Conservation (phyloP, 2,329 filamentous ascomycete genomes). For the Spiromastix sp. region DNA sequence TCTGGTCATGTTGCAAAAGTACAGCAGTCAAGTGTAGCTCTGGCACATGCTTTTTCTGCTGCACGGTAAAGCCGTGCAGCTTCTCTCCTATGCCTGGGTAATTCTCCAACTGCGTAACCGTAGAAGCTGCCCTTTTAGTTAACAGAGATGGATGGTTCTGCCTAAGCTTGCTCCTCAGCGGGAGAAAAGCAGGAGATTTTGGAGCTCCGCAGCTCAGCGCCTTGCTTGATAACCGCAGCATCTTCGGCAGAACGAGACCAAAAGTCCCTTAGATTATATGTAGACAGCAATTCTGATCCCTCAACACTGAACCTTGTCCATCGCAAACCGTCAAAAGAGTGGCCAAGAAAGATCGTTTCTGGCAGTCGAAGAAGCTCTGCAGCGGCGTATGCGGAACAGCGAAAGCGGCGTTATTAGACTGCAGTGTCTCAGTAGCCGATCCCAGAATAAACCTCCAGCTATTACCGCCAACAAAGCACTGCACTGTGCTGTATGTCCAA, state of each 20-base stretch:
- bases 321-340: no score
- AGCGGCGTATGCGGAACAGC: no score
- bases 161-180: constrained; percentile 1
- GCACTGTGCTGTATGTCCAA: no score
- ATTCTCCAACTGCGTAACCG: constrained; percentile 64
- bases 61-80: constrained; percentile 85
- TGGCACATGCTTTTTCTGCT: constrained; percentile 81
- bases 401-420: no score
- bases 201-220: constrained; percentile 3
- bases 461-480: no score
- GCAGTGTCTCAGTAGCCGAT: no score
- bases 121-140: constrained; percentile 31
- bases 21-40: constrained; percentile 88
- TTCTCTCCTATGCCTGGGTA: constrained; percentile 73
- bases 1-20: constrained; percentile 87
- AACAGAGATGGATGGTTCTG: background rate
- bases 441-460: no score
- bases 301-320: no score
- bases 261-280: no score
- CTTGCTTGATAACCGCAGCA: constrained; percentile 8
- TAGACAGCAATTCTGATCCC: no score
- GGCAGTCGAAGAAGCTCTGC: no score
- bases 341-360: no score
- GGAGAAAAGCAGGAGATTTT: background rate
- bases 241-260: constrained; percentile 1